These are phyloP conservation scores for Cladophialophora yegresii DNA, from an alignment of 2,329 filamentous ascomycete species.

Conservation along the genomic window DNA sequence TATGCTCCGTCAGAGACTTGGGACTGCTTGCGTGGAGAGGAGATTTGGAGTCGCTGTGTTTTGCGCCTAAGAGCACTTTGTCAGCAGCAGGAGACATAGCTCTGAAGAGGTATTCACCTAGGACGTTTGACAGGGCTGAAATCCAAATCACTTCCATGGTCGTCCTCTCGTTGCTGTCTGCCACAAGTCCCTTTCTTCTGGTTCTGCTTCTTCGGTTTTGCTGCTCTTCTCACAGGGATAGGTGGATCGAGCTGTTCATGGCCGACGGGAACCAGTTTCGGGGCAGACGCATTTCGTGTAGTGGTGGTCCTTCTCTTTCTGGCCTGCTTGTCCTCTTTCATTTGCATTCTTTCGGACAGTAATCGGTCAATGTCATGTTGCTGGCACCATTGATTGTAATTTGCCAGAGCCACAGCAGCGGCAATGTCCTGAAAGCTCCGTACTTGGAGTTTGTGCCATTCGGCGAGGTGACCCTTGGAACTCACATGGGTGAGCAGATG, in stretches of 20 bases:
- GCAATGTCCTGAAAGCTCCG: slow-evolving; percentile 66
- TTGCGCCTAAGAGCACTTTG: slow-evolving; percentile 15
- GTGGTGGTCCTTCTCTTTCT: slow-evolving; percentile 23
- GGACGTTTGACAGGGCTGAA: slow-evolving; percentile 29
- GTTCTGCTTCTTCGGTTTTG: slow-evolving; percentile 13
- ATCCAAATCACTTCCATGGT: slow-evolving; percentile 32
- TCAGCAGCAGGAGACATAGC: background rate
- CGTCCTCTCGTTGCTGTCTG: slow-evolving; percentile 15
- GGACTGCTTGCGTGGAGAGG: slow-evolving; percentile 16
- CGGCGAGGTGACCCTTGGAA: slow-evolving; percentile 87
- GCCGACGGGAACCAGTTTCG: slow-evolving; percentile 6
- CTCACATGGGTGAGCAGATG: slow-evolving; percentile 89
- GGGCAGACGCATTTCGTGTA: slow-evolving; percentile 18
- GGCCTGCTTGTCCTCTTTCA: slow-evolving; percentile 70
- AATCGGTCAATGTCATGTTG: slow-evolving; percentile 69
- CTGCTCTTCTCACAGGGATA: slow-evolving; percentile 9
- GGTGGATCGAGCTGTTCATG: slow-evolving; percentile 14
- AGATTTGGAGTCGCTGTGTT: slow-evolving; percentile 12
- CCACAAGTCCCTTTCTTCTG: slow-evolving; percentile 18
- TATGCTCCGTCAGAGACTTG: slow-evolving; percentile 5
- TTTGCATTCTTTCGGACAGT: slow-evolving; percentile 73
- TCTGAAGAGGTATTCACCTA: slow-evolving; percentile 18
- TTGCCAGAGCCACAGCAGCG: slow-evolving; percentile 63
- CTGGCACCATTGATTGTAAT: slow-evolving; percentile 78
- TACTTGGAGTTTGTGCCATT: slow-evolving; percentile 79